Base-by-base conservation (phyloP, 2,329 filamentous ascomycete species). In the Didymella exigua region DNA sequence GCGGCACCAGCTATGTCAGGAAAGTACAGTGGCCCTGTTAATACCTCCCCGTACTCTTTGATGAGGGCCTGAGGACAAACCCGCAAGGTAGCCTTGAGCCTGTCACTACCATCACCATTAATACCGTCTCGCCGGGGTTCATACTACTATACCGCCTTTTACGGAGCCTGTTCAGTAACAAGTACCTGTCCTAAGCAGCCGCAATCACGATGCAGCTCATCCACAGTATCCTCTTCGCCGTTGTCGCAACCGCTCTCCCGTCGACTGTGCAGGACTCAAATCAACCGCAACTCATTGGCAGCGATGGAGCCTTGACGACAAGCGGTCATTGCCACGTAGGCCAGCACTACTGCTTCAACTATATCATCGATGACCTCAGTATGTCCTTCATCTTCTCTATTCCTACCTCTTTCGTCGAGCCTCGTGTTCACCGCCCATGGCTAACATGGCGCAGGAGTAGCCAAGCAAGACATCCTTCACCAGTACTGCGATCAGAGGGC, bases 401-500 rank as follows among this genome's bases (percentile, higher is more conserved):
- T 19, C 11, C 1, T 36, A 26, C 33, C 16, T 33, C 26, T 10
- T 27, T 10, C 26, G 5, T 27, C 26, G 5, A 5, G 26, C 26
- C 27, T 23, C 18, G 8, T 19, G 6, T 13, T 9, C 9, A 19
- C 10, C 36, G n/a, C 14, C 8, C 0, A 8, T 18, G 6, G 18
- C 51, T 54, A 19, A 54, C 24, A 4, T 13, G n/a, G 1, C 7
- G 2, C 23, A 50, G 47, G 19, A 30, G 55, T 64, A 24, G 36
- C 49, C 13, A 51, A 53, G n/a, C 62, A 67, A 23, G 58, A 33
- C 1, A 47, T 61, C 4, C 61, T 67, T 1, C 59, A 63, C 13
- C 59, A 56, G 13, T 66, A 65, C 40, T 67, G 62, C 37, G 40
- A 58, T 34, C 47, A 58, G 11, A 56, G 63, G 43, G 61, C 42